phyloP scores from a whole-genome alignment of 2,329 filamentous ascomycete genomes.

The Dryadomyces quercus-mongolicae region DNA sequence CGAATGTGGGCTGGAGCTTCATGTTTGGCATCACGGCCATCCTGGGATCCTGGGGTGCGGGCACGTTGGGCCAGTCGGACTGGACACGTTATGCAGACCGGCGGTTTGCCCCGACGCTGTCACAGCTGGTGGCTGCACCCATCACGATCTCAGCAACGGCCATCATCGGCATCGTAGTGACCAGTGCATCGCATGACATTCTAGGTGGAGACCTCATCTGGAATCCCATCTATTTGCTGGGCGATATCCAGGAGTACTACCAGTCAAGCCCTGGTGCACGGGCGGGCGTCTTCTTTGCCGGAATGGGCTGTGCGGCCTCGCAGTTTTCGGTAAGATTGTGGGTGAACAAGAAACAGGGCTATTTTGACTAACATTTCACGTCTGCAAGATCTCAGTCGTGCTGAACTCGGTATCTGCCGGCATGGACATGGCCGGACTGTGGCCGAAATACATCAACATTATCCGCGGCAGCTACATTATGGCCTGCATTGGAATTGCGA shows the following conservation, averaged over 20 bases:
- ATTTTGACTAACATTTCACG: no score
- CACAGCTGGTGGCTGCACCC: conserved; percentile 16
- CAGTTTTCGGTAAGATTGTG: conserved; percentile 15
- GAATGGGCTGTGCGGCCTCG: conserved; percentile 19
- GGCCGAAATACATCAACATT: conserved; percentile 42
- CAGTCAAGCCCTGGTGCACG: conserved; percentile 18
- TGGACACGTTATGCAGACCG: conserved; percentile 28
- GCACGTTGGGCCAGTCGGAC: conserved; percentile 31
- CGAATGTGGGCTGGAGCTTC: conserved; percentile 22
- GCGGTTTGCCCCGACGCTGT: conserved; percentile 24
- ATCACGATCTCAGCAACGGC: conserved; percentile 17
- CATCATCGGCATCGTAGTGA: conserved; percentile 24
- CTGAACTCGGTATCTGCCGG: conserved; percentile 37
- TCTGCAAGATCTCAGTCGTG: conserved; percentile 2
- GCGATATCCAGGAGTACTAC: conserved; percentile 14
- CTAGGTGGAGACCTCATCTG: conserved; percentile 23
- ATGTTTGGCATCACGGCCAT: conserved; percentile 26
- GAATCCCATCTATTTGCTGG: conserved; percentile 28
- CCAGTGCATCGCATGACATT: conserved; percentile 16
- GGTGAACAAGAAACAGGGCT: background rate
- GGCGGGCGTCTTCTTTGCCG: conserved; percentile 32
- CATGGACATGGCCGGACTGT: conserved; percentile 41
- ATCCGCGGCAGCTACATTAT: conserved; percentile 27
- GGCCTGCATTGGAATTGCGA: conserved; percentile 8
- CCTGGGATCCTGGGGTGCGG: conserved; percentile 31